A percentile compares a stretch with the other conserved stretches of the same genome.
Evolutionary conservation across 257 asterid species (phyloP).

Genomic region (Jaltomata sinuosa): DNA sequence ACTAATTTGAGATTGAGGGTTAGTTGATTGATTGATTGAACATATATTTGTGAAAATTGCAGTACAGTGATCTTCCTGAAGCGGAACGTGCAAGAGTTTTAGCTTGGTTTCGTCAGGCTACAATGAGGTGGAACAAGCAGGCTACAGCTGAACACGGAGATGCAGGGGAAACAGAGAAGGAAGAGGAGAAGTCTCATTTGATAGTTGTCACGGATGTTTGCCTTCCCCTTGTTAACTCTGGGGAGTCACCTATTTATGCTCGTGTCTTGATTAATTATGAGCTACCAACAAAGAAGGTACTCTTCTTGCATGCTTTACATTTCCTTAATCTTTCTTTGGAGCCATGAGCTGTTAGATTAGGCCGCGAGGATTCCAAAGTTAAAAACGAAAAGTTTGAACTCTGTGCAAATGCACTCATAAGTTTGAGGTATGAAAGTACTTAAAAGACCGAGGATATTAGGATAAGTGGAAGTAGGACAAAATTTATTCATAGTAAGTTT

Average conservation of each 20-base stretch:
- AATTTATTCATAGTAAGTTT: background rate
- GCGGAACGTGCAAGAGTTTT: slow-evolving; percentile 49
- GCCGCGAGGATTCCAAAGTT: background rate
- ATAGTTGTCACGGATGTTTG: slow-evolving; percentile 84
- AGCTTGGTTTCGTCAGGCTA: slow-evolving; percentile 51
- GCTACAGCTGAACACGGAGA: slow-evolving; percentile 31
- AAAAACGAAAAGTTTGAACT: background rate
- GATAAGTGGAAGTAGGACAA: background rate
- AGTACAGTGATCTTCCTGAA: slow-evolving; percentile 83
- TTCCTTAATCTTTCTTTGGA: background rate
- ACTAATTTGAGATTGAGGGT: background rate
- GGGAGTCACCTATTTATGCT: slow-evolving; percentile 53
- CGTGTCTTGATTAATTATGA: slow-evolving; percentile 79
- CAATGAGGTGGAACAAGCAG: slow-evolving; percentile 53
- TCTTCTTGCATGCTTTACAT: background rate
- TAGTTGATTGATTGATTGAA: background rate
- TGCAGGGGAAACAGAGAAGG: slow-evolving; percentile 30
- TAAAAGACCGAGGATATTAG: background rate
- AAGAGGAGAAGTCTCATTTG: slow-evolving; percentile 52
- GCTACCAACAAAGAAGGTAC: slow-evolving; percentile 76
- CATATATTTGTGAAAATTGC: background rate
- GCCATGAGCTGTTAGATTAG: background rate
- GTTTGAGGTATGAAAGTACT: background rate
- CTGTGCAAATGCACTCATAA: background rate
- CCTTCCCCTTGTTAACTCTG: slow-evolving; percentile 64